Conservation (phyloP, 192 early-diverging fungal species). For the Umbelopsis sp. region DNA sequence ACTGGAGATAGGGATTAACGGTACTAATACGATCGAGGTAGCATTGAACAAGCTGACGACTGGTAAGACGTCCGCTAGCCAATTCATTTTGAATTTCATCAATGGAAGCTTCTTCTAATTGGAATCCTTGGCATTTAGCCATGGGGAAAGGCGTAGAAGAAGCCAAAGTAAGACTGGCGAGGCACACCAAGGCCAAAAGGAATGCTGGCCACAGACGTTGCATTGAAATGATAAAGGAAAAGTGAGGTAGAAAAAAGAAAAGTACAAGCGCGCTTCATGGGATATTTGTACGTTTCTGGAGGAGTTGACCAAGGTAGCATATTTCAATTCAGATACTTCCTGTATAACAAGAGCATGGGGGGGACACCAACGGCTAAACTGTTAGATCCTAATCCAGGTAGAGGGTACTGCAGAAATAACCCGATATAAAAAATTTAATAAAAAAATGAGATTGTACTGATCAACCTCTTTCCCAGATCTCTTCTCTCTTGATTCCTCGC, state of each 20-base stretch:
- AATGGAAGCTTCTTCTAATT: conserved; percentile 23
- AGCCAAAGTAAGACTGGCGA: neutral
- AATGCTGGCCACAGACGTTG: conserved; percentile 13
- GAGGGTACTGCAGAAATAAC: too few relatives aligned
- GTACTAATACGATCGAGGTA: neutral
- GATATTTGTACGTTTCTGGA: conserved; percentile 1
- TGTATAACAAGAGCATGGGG: too few relatives aligned
- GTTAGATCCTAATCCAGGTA: too few relatives aligned
- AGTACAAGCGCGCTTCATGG: neutral
- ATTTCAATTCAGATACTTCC: too few relatives aligned
- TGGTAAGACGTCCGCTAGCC: neutral
- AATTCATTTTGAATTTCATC: conserved; percentile 11
- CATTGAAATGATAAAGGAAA: neutral
- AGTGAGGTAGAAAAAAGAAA: neutral
- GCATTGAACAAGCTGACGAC: conserved; percentile 17
- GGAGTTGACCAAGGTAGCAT: too few relatives aligned
- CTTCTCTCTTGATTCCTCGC: neutral
- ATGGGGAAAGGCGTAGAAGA: conserved; percentile 6
- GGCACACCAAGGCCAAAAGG: neutral
- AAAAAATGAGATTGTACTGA: neutral
- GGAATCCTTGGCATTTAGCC: conserved; percentile 16
- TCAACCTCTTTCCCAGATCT: neutral
- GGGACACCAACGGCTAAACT: too few relatives aligned
- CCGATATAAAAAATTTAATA: too few relatives aligned
- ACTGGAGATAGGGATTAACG: conserved; percentile 13